phyloP scores from a whole-genome alignment of 2,329 filamentous ascomycete genomes.

The Aspergillus calidoustus region DNA sequence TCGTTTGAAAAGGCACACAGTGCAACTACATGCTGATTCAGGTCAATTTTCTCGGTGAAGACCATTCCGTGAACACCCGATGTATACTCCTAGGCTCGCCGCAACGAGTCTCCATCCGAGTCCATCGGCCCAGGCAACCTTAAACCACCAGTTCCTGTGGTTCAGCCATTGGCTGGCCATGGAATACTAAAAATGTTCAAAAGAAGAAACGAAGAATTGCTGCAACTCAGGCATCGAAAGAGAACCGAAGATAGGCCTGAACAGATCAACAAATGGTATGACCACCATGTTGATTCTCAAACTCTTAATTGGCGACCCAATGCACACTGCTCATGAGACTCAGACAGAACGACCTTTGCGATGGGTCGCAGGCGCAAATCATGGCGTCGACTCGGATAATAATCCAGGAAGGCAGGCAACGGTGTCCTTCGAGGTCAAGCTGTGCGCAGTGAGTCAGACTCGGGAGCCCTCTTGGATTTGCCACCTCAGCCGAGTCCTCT shows the following conservation, averaged over 20 bases:
- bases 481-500: slow-evolving; percentile 4
- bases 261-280: slow-evolving; percentile 12
- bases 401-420: slow-evolving; percentile 4
- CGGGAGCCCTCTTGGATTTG: not conserved
- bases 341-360: not conserved
- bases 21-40: not conserved
- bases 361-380: slow-evolving; percentile 8
- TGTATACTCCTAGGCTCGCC: slow-evolving; percentile 1
- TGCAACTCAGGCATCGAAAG: slow-evolving; percentile 1
- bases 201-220: slow-evolving; percentile 10
- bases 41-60: slow-evolving; percentile 2
- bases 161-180: slow-evolving; percentile 6
- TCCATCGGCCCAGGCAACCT: slow-evolving; percentile 16
- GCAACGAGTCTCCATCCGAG: slow-evolving; percentile 3
- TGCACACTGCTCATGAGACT: slow-evolving; percentile 2
- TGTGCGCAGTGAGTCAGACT: slow-evolving; percentile 1
- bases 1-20: not conserved
- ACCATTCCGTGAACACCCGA: slow-evolving; percentile 17
- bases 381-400: slow-evolving; percentile 4
- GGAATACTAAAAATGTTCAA: not conserved
- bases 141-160: slow-evolving; percentile 4
- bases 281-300: slow-evolving; percentile 4
- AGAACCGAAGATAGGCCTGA: slow-evolving; percentile 10
- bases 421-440: not conserved
- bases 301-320: slow-evolving; percentile 12